Conservation (phyloP, 2,329 filamentous ascomycete species). For the Colletotrichum caudatum region DNA sequence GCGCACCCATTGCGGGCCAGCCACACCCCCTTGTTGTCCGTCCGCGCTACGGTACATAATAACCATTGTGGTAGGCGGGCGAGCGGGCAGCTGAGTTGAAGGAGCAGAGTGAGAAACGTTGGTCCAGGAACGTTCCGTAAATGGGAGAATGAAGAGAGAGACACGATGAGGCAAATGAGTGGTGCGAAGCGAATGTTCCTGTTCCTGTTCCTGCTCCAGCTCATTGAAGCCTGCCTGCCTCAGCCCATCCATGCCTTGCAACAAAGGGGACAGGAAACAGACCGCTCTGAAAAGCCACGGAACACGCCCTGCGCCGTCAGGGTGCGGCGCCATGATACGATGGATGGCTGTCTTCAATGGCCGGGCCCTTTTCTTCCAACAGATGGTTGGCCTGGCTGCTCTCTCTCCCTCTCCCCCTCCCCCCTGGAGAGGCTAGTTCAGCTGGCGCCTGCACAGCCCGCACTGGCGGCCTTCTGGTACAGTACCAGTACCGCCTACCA, state of each 20-base stretch:
- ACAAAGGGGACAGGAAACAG: constrained; percentile 10
- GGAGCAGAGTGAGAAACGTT: background rate
- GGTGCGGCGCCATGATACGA: constrained; percentile 6
- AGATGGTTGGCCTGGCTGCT: constrained; percentile 12
- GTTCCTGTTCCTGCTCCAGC: constrained; percentile 5
- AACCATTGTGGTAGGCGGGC: background rate
- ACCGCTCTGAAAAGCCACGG: constrained; percentile 10
- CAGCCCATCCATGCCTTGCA: background rate
- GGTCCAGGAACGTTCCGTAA: background rate
- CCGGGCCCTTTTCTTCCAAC: constrained; percentile 1
- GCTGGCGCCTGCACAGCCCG: constrained; percentile 24
- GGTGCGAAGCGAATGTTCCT: background rate
- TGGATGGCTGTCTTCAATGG: constrained; percentile 17
- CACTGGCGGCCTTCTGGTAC: constrained; percentile 2
- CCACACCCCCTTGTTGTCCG: too few relatives aligned
- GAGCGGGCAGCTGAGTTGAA: background rate
- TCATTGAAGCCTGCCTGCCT: constrained; percentile 18
- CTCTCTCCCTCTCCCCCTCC: background rate
- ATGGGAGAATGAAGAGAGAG: background rate
- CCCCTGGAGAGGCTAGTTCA: constrained; percentile 9
- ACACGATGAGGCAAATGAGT: background rate
- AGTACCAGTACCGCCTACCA: constrained; percentile 1
- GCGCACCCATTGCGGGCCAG: background rate
- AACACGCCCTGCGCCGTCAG: constrained; percentile 12
- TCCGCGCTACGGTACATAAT: too few relatives aligned